These are phyloP conservation scores for Gymnopilus junonius DNA, from an alignment of 768 basidiomycete genomes.

Conservation along the genomic window DNA sequence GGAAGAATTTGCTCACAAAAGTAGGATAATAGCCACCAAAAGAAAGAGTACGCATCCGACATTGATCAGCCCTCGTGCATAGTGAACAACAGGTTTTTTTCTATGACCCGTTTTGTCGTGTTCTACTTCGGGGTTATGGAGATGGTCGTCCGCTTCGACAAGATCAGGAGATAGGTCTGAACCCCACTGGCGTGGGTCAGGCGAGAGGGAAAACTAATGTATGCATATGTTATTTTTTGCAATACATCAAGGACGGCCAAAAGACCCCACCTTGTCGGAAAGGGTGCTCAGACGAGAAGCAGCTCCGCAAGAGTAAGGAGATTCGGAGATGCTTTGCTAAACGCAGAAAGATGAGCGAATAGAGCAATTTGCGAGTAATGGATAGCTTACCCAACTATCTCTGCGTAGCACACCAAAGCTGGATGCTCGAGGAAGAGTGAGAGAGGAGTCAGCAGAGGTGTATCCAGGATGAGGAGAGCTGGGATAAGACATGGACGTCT, in stretches of 20 bases:
- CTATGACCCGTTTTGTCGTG: constrained; percentile 29
- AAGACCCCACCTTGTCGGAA: constrained; percentile 43
- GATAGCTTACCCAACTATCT: constrained; percentile 43
- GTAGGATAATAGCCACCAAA: constrained; percentile 46
- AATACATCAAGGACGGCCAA: neutral
- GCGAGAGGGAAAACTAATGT: constrained; percentile 61
- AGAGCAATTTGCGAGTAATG: neutral
- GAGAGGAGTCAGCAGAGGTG: constrained; percentile 34
- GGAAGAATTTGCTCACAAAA: constrained; percentile 56
- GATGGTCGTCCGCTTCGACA: constrained; percentile 70
- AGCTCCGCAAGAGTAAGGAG: constrained; percentile 48
- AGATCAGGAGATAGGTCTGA: constrained; percentile 56
- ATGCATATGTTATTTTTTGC: neutral
- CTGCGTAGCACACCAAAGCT: constrained; percentile 41
- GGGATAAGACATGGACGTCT: constrained; percentile 33
- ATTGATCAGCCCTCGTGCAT: constrained; percentile 69
- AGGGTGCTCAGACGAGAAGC: constrained; percentile 46
- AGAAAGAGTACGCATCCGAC: constrained; percentile 70
- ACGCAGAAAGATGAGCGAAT: neutral
- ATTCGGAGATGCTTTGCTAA: constrained; percentile 41
- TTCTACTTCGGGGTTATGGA: constrained; percentile 66
- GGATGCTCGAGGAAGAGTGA: constrained; percentile 34
- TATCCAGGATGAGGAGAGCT: constrained; percentile 33
- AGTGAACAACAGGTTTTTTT: constrained; percentile 47
- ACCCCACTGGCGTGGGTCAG: constrained; percentile 73